Percentiles rank a stretch among this genome's conserved stretches.
Conservation (phyloP, 495 filamentous ascomycete species). For the Podospora pseudoanserina region DNA sequence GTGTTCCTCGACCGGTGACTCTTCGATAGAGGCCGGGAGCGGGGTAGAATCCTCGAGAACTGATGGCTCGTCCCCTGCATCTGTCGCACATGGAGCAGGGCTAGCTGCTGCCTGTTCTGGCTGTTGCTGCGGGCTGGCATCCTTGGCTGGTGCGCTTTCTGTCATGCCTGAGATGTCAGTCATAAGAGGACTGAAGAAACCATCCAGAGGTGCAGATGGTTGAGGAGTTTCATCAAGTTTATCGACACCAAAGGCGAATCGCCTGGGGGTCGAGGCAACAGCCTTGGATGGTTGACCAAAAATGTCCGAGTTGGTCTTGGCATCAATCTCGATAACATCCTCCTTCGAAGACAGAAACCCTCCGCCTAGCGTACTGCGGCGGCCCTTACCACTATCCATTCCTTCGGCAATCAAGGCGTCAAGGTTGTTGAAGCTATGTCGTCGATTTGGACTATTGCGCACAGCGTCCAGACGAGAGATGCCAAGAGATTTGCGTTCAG, state of each 20-base stretch:
- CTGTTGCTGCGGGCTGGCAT: not conserved
- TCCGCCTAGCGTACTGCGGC: conserved; percentile 26
- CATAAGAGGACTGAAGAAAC: conserved; percentile 4
- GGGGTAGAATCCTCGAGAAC: not conserved
- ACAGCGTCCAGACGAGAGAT: conserved; percentile 17
- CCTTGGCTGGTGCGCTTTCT: conserved; percentile 3
- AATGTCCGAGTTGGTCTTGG: conserved; percentile 30
- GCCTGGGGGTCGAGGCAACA: not conserved
- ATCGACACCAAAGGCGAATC: not conserved
- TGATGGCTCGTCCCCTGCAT: not conserved
- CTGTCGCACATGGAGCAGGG: conserved; percentile 2
- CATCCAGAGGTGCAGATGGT: not conserved
- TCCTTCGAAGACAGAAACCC: conserved; percentile 3
- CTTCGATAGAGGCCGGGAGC: not conserved
- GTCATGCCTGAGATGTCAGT: conserved; percentile 1
- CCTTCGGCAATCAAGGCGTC: not conserved
- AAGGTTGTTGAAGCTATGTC: conserved; percentile 28
- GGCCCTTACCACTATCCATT: conserved; percentile 5
- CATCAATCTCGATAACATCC: conserved; percentile 29
- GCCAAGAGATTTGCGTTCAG: conserved; percentile 26
- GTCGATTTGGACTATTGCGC: conserved; percentile 21
- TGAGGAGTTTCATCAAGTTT: not conserved
- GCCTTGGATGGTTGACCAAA: conserved; percentile 21
- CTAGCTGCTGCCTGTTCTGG: conserved; percentile 22
- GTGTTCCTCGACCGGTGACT: not conserved